phyloP scores from a whole-genome alignment of 2,329 filamentous ascomycete genomes.

The Pseudogymnoascus pannorum region DNA sequence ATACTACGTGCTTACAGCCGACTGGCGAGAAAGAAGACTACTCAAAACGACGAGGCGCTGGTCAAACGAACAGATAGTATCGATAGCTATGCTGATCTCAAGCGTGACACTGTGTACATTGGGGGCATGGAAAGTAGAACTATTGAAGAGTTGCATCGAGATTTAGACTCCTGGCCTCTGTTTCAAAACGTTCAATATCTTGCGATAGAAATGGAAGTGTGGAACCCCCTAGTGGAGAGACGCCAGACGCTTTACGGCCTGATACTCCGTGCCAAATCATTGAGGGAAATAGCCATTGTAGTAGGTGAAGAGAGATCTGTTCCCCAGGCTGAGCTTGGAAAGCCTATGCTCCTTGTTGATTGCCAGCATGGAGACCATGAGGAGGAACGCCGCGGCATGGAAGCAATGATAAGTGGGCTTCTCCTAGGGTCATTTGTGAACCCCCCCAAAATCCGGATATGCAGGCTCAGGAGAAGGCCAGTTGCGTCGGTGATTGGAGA shows the following conservation, averaged over 20 bases:
- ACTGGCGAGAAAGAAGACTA: neutral
- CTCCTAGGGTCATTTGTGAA: neutral
- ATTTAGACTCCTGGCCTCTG: neutral
- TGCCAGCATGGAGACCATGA: neutral
- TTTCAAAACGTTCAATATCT: neutral
- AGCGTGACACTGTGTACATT: neutral
- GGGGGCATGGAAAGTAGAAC: neutral
- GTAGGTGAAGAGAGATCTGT: neutral
- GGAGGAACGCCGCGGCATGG: neutral
- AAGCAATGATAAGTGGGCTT: neutral
- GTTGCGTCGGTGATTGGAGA: neutral
- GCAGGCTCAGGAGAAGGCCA: neutral
- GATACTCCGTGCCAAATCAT: neutral
- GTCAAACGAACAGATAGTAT: neutral
- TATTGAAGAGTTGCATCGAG: neutral
- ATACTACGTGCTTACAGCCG: neutral
- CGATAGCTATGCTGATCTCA: neutral
- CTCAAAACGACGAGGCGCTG: neutral
- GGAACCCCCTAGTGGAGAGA: neutral
- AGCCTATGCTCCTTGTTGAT: neutral
- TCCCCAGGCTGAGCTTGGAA: neutral
- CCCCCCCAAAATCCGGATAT: neutral
- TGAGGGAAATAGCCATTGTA: neutral
- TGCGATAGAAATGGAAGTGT: neutral
- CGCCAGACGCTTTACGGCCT: neutral